Conservation (phyloP, 805 yeast species). For the Barnettozyma vustinii region DNA sequence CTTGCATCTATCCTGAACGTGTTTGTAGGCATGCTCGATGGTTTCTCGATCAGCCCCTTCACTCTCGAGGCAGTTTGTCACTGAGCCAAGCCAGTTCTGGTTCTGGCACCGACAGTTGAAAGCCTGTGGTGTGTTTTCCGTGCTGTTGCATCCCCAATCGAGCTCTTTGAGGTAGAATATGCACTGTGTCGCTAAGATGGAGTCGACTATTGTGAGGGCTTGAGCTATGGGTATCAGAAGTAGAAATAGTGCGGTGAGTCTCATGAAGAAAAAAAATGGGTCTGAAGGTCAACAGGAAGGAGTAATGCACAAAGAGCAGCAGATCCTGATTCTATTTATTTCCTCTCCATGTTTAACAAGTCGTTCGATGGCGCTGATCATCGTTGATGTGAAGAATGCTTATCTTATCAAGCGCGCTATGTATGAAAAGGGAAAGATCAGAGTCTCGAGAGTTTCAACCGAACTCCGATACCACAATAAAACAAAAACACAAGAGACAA, state of each 20-base stretch:
- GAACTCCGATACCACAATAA: neutral
- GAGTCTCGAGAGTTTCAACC: neutral
- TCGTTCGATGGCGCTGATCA: neutral
- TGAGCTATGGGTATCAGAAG: neutral
- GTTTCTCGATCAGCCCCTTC: constrained; percentile 22
- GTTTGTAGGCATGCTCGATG: constrained; percentile 34
- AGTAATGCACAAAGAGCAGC: neutral
- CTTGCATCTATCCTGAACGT: constrained; percentile 33
- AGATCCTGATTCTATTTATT: neutral
- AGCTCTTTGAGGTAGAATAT: constrained; percentile 33
- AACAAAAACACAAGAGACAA: too few species aligned
- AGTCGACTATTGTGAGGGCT: constrained; percentile 28
- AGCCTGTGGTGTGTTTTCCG: constrained; percentile 28
- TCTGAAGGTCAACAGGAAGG: neutral
- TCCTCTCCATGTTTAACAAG: neutral
- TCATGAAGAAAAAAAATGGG: neutral
- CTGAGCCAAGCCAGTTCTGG: constrained; percentile 39
- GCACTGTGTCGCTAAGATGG: constrained; percentile 36
- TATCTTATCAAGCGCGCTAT: neutral
- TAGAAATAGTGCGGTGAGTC: neutral
- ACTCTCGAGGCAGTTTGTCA: constrained; percentile 35
- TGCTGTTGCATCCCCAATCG: constrained; percentile 40
- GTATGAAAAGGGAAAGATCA: neutral
- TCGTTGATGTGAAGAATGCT: neutral
- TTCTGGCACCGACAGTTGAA: constrained; percentile 39